Base-by-base conservation (phyloP, 768 basidiomycete species). In the Tephrocybe sp. region DNA sequence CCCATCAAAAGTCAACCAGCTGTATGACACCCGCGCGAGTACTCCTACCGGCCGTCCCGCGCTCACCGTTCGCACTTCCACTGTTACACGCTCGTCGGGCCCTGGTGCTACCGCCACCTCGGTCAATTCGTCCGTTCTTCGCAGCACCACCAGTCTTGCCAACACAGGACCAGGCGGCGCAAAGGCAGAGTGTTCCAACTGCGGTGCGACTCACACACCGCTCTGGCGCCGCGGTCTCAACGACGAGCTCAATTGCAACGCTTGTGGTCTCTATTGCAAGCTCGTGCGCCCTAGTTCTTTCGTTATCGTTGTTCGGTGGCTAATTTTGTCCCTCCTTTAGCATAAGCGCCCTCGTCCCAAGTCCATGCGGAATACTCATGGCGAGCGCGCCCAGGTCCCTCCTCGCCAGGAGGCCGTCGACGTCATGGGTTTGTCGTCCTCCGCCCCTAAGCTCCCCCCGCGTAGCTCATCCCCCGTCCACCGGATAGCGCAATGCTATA, bases 341-440 rank as follows among this genome's bases (percentile, higher is more conserved):
- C 90, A 93, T 65, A 93, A 93, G 65, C 85, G 90, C 34, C 90
- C 91, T 30, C 85, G 90, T 41, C 90, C 90, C 18, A 92, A 92
- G 75, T 90, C 80, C 63, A 90, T 93, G 88, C 83, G 90, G 38
- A 85, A 81, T 62, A 81, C 75, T 45, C 85, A 87, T 59, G 84
- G 85, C 39, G 90, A 90, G 68, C 81, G 89, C 51, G 72, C 80
- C 23, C 84, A 85, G 64, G 74, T 71, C 34, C 75, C 78, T 32
- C 84, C 83, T 48, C 82, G 86, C 56, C 81, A 79, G 61, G 88
- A 88, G 65, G 74, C 84, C 46, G 79, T 84, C 56, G 89, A 90
- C 67, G 81, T 88, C 59, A 84, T 84, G 66, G 82, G 86, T 85
- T 68, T 65, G 79, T 74, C 56, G 43, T 58, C 58, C 62, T 58